These are phyloP conservation scores for Seiridium cupressi DNA, from an alignment of 2,329 filamentous ascomycete species.

Conservation along the genomic window DNA sequence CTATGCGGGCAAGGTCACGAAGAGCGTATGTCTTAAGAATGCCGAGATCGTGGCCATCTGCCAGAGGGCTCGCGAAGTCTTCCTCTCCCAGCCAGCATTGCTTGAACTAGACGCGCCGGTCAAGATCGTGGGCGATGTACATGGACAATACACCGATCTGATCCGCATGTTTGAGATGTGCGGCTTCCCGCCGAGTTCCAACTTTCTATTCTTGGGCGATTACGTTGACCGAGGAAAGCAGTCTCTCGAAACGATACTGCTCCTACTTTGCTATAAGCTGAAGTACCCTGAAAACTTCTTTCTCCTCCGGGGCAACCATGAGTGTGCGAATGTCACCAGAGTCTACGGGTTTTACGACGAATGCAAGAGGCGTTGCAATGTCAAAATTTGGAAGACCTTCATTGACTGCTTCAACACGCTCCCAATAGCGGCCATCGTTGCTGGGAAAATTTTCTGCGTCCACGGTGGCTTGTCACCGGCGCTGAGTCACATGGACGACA, in stretches of 20 bases:
- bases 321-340: slow-evolving; percentile 92
- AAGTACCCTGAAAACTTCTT: slow-evolving; percentile 99
- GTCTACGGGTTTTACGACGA: slow-evolving; percentile 99
- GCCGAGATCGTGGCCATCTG: slow-evolving; percentile 96
- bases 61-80: slow-evolving; percentile 80
- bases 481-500: slow-evolving; percentile 96
- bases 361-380: slow-evolving; percentile 93
- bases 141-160: slow-evolving; percentile 93
- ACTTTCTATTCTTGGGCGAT: slow-evolving; percentile 92
- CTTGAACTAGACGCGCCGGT: slow-evolving; percentile 91
- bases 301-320: slow-evolving; percentile 88
- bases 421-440: slow-evolving; percentile 94
- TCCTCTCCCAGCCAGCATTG: slow-evolving; percentile 87
- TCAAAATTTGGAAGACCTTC: slow-evolving; percentile 98
- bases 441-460: slow-evolving; percentile 96
- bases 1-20: slow-evolving; percentile 95
- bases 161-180: slow-evolving; percentile 99
- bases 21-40: slow-evolving; percentile 95
- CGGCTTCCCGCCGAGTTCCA: slow-evolving; percentile 86
- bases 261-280: slow-evolving; percentile 93
- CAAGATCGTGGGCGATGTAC: slow-evolving; percentile 96
- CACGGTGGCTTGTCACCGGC: slow-evolving; percentile 93
- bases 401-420: slow-evolving; percentile 95
- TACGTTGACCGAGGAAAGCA: slow-evolving; percentile 97
- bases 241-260: slow-evolving; percentile 88